These are phyloP conservation scores for Pseudocercospora pini-densiflorae DNA, from an alignment of 2,329 filamentous ascomycete genomes.

Conservation along the genomic window DNA sequence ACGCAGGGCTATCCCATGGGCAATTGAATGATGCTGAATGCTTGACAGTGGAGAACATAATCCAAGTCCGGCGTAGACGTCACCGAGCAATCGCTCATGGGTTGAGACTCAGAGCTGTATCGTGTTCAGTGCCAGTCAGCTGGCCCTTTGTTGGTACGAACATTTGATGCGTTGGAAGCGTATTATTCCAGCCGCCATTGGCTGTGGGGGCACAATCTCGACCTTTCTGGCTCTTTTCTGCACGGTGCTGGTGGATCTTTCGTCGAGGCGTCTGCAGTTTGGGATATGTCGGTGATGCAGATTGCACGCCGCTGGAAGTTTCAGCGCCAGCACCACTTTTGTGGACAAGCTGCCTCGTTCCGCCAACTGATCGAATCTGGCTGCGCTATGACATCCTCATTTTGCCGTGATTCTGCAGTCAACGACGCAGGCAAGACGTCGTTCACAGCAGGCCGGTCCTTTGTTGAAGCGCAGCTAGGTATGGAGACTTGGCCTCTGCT, in stretches of 20 bases:
- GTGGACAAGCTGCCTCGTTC: not conserved
- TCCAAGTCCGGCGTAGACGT: conserved; percentile 57
- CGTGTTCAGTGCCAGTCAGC: not conserved
- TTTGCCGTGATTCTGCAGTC: not conserved
- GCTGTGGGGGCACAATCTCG: not conserved
- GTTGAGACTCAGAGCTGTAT: not conserved
- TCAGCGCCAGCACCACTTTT: not conserved
- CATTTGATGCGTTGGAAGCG: not conserved
- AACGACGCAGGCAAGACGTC: not conserved
- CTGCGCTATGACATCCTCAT: not conserved
- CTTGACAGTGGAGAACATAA: conserved; percentile 20
- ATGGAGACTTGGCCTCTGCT: not conserved
- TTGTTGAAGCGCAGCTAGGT: not conserved
- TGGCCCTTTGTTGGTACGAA: not conserved
- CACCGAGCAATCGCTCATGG: conserved; percentile 8
- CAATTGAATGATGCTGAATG: conserved; percentile 22
- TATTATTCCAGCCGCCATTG: not conserved
- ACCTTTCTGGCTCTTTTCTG: not conserved
- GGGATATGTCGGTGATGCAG: not conserved
- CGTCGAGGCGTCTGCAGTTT: not conserved
- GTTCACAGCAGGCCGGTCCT: not conserved
- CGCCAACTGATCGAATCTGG: not conserved
- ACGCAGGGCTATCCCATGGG: conserved; percentile 19
- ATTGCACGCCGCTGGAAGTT: too few relatives aligned
- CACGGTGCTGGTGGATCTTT: not conserved